Percentiles rank a stretch among this genome's conserved stretches.
phyloP scores from a whole-genome alignment of 768 basidiomycete species.

The Mycena chlorophos region DNA sequence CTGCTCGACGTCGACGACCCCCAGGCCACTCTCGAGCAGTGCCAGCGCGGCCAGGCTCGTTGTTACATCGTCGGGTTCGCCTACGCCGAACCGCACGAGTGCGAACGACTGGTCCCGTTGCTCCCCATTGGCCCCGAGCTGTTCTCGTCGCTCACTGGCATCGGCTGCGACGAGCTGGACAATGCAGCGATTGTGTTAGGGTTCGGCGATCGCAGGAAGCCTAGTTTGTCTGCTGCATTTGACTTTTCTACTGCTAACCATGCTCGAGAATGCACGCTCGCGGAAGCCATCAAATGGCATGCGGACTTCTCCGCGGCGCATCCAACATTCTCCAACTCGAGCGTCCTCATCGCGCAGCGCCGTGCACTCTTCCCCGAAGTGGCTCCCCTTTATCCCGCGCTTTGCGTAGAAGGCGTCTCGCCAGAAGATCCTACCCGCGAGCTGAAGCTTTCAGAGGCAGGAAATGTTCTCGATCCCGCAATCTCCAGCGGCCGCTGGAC shows the following conservation, averaged over 20 bases:
- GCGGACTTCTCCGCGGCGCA: background rate
- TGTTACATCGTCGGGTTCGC: slow-evolving; percentile 13
- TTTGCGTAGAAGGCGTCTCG: background rate
- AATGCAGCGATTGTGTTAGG: background rate
- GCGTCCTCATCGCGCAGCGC: background rate
- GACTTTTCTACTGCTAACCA: background rate
- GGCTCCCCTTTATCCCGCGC: background rate
- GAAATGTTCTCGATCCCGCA: background rate
- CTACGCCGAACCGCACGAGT: background rate
- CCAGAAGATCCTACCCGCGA: background rate
- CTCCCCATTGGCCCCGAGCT: background rate
- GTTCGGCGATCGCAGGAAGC: background rate
- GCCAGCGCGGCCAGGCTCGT: background rate
- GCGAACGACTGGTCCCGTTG: background rate
- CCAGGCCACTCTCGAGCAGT: background rate
- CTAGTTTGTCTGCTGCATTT: background rate
- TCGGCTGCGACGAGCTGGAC: too few species aligned
- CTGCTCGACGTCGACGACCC: background rate
- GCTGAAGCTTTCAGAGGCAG: background rate
- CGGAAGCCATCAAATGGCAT: background rate
- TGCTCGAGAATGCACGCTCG: background rate
- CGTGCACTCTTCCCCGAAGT: background rate
- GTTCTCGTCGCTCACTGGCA: too few species aligned
- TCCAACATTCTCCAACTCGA: background rate
- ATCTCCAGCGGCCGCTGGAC: background rate